Evolutionary conservation across 441 rosid genomes (phyloP).

Genomic region (Croton laevigatus): DNA sequence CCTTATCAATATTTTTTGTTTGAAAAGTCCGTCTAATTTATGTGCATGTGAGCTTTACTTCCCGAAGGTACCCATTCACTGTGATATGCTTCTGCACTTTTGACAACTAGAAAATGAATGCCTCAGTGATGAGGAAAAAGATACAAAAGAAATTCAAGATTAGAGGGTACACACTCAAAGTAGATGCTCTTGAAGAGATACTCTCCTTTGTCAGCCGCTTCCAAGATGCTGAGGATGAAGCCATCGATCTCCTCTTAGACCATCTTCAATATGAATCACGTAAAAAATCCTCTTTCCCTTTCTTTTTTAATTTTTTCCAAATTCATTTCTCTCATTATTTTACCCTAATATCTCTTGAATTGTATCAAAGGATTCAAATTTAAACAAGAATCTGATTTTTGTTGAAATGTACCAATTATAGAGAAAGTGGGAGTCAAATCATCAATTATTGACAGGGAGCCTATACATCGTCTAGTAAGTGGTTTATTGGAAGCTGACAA

Average conservation of each 20-base stretch:
- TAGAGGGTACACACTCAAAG: slow-evolving; percentile 67
- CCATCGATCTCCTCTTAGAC: slow-evolving; percentile 79
- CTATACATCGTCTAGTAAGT: slow-evolving; percentile 50
- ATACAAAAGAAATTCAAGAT: slow-evolving; percentile 72
- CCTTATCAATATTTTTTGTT: too few species aligned
- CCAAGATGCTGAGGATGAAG: slow-evolving; percentile 62
- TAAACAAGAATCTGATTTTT: neutral
- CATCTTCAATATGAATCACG: slow-evolving; percentile 62
- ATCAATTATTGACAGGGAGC: slow-evolving; percentile 64
- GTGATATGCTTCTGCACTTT: neutral
- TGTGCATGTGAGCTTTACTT: neutral
- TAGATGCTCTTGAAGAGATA: slow-evolving; percentile 71
- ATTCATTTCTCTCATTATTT: neutral
- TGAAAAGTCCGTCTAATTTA: neutral
- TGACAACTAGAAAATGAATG: slow-evolving; percentile 17
- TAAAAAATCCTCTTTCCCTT: slow-evolving; percentile 5
- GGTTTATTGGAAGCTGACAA: slow-evolving; percentile 60
- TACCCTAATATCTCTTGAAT: neutral
- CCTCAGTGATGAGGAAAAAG: slow-evolving; percentile 46
- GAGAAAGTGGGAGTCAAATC: slow-evolving; percentile 51
- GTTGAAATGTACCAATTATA: slow-evolving; percentile 5
- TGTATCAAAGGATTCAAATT: neutral
- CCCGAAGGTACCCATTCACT: neutral
- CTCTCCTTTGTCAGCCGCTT: slow-evolving; percentile 58
- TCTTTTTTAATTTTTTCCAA: too few species aligned